Evolutionary conservation across 192 early-diverging fungal genomes (phyloP), one percentile per base, ranked within the genome.

Genomic region (Pilaira anomala): DNA sequence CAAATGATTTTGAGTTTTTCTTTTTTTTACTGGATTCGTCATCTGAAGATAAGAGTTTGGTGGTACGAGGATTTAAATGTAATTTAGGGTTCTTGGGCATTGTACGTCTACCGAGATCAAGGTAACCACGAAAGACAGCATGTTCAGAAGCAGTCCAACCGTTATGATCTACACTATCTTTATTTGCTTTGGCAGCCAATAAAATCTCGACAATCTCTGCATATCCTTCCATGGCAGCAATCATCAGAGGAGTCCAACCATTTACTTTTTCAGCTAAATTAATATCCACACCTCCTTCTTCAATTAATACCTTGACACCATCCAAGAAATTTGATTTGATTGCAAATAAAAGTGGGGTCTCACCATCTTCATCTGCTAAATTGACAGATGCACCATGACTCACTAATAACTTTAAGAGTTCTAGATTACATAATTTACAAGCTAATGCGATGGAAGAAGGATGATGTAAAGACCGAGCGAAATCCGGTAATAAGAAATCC

Each of bases 281-380:
- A 2, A 80, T 29, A 49, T 78, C 67, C 3, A 78, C 81, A 29
- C 62, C 48, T 16, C 48, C 72, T 29, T 21, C 55, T 29, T 68
- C 73, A 24, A 87, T 62, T 24, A 89, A 57, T 9, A 82, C 48
- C 41, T 54, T 56, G 7, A 84, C 75, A 57, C 84, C 84, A 13
- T 77, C 81, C 16, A 71, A 46, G 52, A 76, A 81, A 5, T 83
- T 83, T 54, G 70, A 76, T 21, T 80, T 76, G 33, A 79, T 66
- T 7, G 81, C 76, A 48, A 86, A 63, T 18, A 83, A 74, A 14
- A 89, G 48, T 1, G 84, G 73, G 0, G 85, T 83, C 68, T 89
- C 90, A n/a, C 85, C 88, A 51, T 89, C 86, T 26, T 86, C 71
- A 65, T 92, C 88, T 14, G 76, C 68, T 29, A 82, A 58, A 68